Base-by-base conservation (phyloP, 257 asterid species). In the Echium plantagineum region DNA sequence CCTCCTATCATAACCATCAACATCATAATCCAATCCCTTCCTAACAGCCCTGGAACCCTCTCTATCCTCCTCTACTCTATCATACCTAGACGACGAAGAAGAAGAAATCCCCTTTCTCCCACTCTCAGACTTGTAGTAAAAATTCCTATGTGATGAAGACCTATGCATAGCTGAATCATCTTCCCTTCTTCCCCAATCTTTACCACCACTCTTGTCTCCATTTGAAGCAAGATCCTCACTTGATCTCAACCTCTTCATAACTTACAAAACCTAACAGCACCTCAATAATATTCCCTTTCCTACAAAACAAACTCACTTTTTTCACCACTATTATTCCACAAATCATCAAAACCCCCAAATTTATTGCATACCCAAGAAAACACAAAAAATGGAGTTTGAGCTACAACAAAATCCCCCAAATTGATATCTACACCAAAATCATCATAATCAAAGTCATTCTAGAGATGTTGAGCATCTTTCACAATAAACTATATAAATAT, bases 101-200 rank as follows among this genome's bases (percentile, higher is more conserved):
- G 96, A 81, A 55, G 95, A 80, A 2, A 77, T 13, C 15, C 74
- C 93, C 75, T 85, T 91, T 49, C 93, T 82, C 63, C 83, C 93
- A 58, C 76, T 68, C 47, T 91, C 96, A 47, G 94, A 58, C 83
- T 86, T 90, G 80, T 85, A 81, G 71, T 83, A 80, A 59, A 87
- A 81, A 73, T 61, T 74, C 75, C 90, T 64, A 58, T 83, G 85
- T 65, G 93, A 77, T 17, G 91, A 81, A 1, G 98, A 71, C 62
- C 98, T 86, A 52, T 90, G 84, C 66, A 78, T 69, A 35, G 77
- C 59, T 51, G 68, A 54, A 54, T 79, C 84, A 66, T 83, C 96
- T 54, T 87, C 97, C 78, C 82, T 83, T 68, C 86, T 81, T 61
- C 76, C 96, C 96, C 89, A 87, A 74, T 90, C 96, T 77, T 83